Conservation (phyloP, 495 filamentous ascomycete species). For the Parmelia sp. region DNA sequence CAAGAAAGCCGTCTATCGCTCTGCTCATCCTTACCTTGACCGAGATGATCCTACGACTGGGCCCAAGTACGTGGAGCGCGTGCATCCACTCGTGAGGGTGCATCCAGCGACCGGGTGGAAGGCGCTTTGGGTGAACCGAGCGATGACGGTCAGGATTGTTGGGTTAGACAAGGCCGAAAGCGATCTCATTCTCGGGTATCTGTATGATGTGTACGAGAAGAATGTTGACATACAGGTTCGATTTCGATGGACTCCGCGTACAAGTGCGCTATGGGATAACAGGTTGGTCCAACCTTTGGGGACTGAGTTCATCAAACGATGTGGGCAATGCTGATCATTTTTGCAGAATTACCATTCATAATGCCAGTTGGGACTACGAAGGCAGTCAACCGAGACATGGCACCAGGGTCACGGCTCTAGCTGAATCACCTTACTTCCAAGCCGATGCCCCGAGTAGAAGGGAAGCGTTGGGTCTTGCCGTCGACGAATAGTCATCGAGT, state of each 20-base stretch:
- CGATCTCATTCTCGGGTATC: conserved; percentile 60
- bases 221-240: conserved; percentile 64
- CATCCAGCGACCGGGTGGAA: conserved; percentile 70
- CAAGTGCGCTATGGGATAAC: conserved; percentile 53
- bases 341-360: conserved; percentile 58
- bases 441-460: conserved; percentile 51
- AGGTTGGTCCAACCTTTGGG: not conserved
- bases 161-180: conserved; percentile 60
- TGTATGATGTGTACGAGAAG: conserved; percentile 59
- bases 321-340: not conserved
- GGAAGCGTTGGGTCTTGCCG: conserved; percentile 47
- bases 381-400: conserved; percentile 57
- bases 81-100: conserved; percentile 62
- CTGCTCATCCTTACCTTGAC: conserved; percentile 62
- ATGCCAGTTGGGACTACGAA: conserved; percentile 62
- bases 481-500: not conserved
- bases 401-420: conserved; percentile 58
- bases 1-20: conserved; percentile 57
- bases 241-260: conserved; percentile 57
- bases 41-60: conserved; percentile 54
- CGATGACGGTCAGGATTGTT: conserved; percentile 58
- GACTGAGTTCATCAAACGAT: conserved; percentile 19
- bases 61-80: conserved; percentile 56
- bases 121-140: conserved; percentile 61
- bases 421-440: conserved; percentile 60